Evolutionary conservation across 306 rosid species (phyloP).

Genomic region (Rubus idaeus): DNA sequence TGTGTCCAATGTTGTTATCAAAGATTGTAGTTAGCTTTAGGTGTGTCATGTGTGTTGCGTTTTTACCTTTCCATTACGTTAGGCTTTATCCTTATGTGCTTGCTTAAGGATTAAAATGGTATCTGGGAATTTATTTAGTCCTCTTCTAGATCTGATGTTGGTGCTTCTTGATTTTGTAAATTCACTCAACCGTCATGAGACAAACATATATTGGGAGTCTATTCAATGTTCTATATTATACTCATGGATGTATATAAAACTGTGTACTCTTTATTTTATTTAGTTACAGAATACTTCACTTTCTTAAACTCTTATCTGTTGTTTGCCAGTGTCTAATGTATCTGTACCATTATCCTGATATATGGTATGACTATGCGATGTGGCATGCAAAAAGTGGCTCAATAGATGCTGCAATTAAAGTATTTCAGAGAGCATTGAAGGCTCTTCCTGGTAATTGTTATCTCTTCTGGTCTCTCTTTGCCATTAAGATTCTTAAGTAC

Average conservation of each 20-base stretch:
- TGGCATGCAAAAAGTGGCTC: constrained; percentile 97
- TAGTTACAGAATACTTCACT: constrained; percentile 10
- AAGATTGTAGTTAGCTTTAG: neutral
- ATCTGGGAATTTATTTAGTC: neutral
- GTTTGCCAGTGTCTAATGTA: constrained; percentile 88
- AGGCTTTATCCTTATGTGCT: neutral
- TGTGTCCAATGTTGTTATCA: neutral
- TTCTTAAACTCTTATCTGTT: constrained; percentile 30
- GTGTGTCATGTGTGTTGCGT: neutral
- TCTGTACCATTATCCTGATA: constrained; percentile 92
- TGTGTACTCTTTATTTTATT: neutral
- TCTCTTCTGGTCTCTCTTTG: constrained; percentile 25
- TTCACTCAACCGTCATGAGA: neutral
- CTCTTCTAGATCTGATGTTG: constrained; percentile 2
- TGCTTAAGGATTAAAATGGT: neutral
- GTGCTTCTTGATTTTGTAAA: neutral
- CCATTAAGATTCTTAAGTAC: constrained; percentile 12
- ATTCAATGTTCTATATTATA: neutral
- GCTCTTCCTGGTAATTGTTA: constrained; percentile 82
- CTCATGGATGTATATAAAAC: neutral
- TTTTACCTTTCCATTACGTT: neutral
- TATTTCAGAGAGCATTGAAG: constrained; percentile 89
- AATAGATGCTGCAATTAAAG: constrained; percentile 90
- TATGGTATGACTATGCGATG: constrained; percentile 93
- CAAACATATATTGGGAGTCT: neutral